These are phyloP conservation scores for Dichotomopilus funicola DNA, from an alignment of 2,329 filamentous ascomycete genomes.

Conservation along the genomic window DNA sequence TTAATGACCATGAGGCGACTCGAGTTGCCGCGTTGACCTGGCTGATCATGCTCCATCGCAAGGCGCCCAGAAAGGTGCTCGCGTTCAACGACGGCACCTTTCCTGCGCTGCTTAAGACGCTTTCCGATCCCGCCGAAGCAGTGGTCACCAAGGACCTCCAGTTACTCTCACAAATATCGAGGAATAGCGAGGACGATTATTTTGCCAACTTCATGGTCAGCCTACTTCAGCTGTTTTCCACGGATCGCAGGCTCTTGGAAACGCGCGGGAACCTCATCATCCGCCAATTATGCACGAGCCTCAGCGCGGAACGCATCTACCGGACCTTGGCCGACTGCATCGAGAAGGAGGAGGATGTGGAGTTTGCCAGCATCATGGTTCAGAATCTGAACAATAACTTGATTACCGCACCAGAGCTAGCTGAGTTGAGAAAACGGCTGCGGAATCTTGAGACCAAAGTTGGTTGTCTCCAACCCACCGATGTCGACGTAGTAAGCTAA, in stretches of 20 bases:
- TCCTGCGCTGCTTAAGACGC: constrained; percentile 87
- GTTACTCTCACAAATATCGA: constrained; percentile 89
- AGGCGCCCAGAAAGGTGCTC: constrained; percentile 85
- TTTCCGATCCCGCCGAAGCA: constrained; percentile 90
- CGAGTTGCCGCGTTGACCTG: constrained; percentile 89
- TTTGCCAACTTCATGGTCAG: constrained; percentile 99
- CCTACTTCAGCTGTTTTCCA: constrained; percentile 88
- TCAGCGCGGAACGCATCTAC: constrained; percentile 93
- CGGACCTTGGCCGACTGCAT: constrained; percentile 92
- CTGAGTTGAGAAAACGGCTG: constrained; percentile 82
- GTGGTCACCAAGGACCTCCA: constrained; percentile 94
- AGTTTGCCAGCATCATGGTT: constrained; percentile 99
- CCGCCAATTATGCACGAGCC: constrained; percentile 82
- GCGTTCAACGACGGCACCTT: constrained; percentile 98
- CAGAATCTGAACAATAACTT: constrained; percentile 99
- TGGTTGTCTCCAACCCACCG: constrained; percentile 12
- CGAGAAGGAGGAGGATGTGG: constrained; percentile 94
- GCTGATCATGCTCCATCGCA: constrained; percentile 96
- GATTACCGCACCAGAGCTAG: constrained; percentile 90
- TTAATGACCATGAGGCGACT: constrained; percentile 95
- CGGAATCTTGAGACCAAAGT: constrained; percentile 85
- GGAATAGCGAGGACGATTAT: constrained; percentile 94
- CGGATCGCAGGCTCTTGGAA: constrained; percentile 83
- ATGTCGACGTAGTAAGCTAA: constrained; percentile 3
- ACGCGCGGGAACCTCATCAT: constrained; percentile 95